Percentiles rank a stretch among this genome's conserved stretches.
Evolutionary conservation across 352 stramenopile genomes (phyloP).

Genomic region (Phytophthora sp.): DNA sequence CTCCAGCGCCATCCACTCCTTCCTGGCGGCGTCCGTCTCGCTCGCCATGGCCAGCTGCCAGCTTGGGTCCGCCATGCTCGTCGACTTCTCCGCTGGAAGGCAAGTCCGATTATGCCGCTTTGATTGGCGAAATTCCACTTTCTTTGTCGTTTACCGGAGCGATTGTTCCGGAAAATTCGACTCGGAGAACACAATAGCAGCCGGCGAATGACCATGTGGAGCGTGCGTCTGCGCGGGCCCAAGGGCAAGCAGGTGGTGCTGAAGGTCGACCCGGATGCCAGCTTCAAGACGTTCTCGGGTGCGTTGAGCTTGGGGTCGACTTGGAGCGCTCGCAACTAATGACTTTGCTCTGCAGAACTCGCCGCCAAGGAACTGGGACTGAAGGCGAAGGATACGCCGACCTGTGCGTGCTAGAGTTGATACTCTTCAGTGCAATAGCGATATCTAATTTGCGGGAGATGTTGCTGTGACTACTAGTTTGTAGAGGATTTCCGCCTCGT

Average conservation of each 20-base stretch:
- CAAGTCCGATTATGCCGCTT: slow-evolving; percentile 11
- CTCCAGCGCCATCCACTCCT: slow-evolving; percentile 73
- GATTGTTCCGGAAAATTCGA: slow-evolving; percentile 28
- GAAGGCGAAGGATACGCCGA: slow-evolving; percentile 47
- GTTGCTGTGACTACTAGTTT: slow-evolving; percentile 42
- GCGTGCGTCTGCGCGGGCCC: slow-evolving; percentile 64
- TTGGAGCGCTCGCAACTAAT: neutral
- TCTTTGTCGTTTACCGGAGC: neutral
- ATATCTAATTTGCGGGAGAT: neutral
- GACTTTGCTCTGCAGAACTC: slow-evolving; percentile 36
- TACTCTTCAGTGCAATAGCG: neutral
- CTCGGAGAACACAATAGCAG: neutral
- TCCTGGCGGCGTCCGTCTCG: slow-evolving; percentile 41
- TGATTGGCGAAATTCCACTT: slow-evolving; percentile 3
- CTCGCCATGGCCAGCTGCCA: slow-evolving; percentile 39
- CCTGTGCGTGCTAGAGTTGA: slow-evolving; percentile 39
- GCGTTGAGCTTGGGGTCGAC: slow-evolving; percentile 9
- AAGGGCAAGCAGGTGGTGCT: slow-evolving; percentile 63
- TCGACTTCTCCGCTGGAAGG: neutral
- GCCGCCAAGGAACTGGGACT: slow-evolving; percentile 50
- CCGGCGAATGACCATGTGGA: slow-evolving; percentile 51
- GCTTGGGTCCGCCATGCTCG: slow-evolving; percentile 17
- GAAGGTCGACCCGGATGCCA: slow-evolving; percentile 44
- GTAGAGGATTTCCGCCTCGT: slow-evolving; percentile 69
- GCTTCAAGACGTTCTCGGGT: slow-evolving; percentile 61